Percentiles rank a stretch among this genome's conserved stretches.
phyloP scores from a whole-genome alignment of 2,329 filamentous ascomycete species.

The Xylariaceae sp. region DNA sequence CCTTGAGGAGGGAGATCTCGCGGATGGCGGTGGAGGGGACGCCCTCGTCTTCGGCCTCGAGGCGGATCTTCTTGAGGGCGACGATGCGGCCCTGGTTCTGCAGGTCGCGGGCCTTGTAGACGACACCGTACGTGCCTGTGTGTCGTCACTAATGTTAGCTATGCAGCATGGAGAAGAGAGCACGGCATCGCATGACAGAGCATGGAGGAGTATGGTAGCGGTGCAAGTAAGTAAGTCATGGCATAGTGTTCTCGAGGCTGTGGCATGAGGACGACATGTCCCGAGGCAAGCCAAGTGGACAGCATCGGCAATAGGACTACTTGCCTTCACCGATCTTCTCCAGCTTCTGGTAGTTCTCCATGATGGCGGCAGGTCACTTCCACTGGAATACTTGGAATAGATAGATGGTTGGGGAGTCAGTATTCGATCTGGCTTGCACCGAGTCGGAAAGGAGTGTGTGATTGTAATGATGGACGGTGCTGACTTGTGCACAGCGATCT shows the following conservation, averaged over 20 bases:
- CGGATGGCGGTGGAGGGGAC: conserved; percentile 90
- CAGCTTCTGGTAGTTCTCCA: conserved; percentile 96
- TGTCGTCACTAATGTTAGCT: background rate
- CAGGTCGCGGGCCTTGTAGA: conserved; percentile 90
- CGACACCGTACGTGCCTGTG: conserved; percentile 86
- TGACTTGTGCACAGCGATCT: too few relatives aligned
- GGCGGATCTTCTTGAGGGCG: conserved; percentile 90
- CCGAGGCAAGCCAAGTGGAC: too few relatives aligned
- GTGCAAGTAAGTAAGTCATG: background rate
- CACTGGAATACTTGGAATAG: too few relatives aligned
- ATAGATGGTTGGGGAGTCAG: too few relatives aligned
- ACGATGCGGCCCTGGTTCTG: conserved; percentile 79
- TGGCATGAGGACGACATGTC: too few relatives aligned
- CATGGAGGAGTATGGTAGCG: background rate
- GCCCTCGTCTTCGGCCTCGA: conserved; percentile 92
- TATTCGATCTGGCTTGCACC: too few relatives aligned
- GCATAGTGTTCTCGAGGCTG: background rate
- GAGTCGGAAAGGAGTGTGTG: too few relatives aligned
- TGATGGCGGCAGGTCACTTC: conserved; percentile 33
- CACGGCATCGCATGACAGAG: background rate
- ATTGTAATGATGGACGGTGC: too few relatives aligned
- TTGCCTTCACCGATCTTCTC: conserved; percentile 94
- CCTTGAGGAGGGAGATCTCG: conserved; percentile 89
- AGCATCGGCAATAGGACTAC: background rate
- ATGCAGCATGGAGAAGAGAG: conserved; percentile 4